Conservation (phyloP, 139 green algal genomes). For the Parachlorella kessleri region DNA sequence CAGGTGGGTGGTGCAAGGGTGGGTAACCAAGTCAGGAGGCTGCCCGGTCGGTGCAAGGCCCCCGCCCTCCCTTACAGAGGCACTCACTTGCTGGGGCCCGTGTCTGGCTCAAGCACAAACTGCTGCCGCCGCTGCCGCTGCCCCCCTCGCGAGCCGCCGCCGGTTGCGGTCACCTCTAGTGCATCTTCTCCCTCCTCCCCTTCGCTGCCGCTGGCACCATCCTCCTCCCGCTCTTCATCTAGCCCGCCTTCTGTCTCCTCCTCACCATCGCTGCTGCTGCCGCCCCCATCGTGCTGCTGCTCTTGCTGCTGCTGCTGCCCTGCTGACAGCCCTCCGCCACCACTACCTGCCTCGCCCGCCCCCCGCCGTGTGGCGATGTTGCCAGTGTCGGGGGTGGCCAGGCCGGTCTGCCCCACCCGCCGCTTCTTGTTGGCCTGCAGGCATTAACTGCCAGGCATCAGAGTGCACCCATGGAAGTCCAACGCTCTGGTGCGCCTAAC, state of each 20-base stretch:
- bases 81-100: background rate
- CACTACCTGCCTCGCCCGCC: background rate
- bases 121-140: background rate
- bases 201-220: conserved; percentile 8
- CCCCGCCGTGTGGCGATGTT: background rate
- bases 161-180: no score
- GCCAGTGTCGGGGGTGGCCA: background rate
- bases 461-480: background rate
- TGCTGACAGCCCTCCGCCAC: background rate
- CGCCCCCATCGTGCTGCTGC: background rate
- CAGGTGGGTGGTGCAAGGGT: background rate
- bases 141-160: background rate
- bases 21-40: background rate
- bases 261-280: conserved; percentile 12
- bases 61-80: background rate
- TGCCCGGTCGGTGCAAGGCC: background rate
- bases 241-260: conserved; percentile 18
- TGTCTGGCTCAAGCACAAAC: conserved; percentile 19
- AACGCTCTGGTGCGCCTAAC: background rate
- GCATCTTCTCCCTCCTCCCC: conserved; percentile 13
- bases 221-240: background rate
- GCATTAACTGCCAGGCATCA: background rate
- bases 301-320: background rate
- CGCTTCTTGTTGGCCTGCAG: background rate
- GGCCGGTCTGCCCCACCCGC: background rate